Evolutionary conservation across 2,329 filamentous ascomycete genomes (phyloP).

Genomic region (Trichoderma simmonsii): DNA sequence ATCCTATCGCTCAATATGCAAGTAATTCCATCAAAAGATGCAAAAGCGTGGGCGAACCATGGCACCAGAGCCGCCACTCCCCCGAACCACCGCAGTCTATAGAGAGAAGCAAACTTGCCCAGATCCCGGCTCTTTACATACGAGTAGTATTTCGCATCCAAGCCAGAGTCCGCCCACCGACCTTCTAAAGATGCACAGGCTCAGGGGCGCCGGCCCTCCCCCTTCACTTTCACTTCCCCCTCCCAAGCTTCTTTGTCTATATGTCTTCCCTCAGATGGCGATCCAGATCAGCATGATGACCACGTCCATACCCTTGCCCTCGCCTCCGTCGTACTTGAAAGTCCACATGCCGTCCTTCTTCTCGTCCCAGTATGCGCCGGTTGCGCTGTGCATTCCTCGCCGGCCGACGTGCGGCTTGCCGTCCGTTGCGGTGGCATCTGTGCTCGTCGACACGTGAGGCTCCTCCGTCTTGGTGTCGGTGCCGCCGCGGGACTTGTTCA

Average conservation of each 20-base stretch:
- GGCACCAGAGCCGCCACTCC: background rate
- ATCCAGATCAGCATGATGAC: slow-evolving; percentile 78
- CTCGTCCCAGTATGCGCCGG: slow-evolving; percentile 85
- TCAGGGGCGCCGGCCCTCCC: too few species aligned
- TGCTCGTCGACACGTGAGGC: slow-evolving; percentile 55
- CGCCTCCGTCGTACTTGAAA: slow-evolving; percentile 74
- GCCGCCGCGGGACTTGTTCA: slow-evolving; percentile 57
- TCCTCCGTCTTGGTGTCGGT: slow-evolving; percentile 47
- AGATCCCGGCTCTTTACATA: background rate
- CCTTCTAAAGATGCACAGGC: background rate
- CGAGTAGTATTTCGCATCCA: background rate
- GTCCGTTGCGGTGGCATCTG: slow-evolving; percentile 54
- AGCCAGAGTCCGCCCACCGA: background rate
- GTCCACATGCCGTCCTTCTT: slow-evolving; percentile 89
- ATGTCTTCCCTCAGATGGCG: slow-evolving; percentile 47
- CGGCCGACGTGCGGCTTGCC: slow-evolving; percentile 73
- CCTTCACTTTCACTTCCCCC: background rate
- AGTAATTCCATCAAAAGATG: slow-evolving; percentile 10
- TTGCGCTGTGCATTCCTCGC: slow-evolving; percentile 85
- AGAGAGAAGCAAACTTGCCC: background rate
- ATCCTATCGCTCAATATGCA: background rate
- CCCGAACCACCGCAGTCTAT: slow-evolving; percentile 16
- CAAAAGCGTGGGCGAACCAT: background rate
- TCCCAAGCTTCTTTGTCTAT: background rate
- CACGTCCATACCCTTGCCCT: slow-evolving; percentile 65